Base-by-base conservation (phyloP, 306 rosid genomes). In the Potentilla sterilis region DNA sequence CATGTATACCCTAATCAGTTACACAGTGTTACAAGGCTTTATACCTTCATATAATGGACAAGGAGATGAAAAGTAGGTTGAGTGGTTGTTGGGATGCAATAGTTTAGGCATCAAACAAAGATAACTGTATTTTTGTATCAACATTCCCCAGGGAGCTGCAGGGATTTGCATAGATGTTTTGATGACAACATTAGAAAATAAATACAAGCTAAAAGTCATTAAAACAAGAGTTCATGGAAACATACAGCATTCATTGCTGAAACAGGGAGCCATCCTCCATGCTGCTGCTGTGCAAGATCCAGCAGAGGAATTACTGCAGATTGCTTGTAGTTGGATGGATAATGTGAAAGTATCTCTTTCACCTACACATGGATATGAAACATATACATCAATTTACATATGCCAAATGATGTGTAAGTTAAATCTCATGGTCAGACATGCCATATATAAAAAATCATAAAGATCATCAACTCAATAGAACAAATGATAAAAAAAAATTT, bases 231-330 rank as follows among this genome's bases (percentile, higher is more conserved):
- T 19, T 10, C 80, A 37, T 22, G 67, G 43, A 64, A 84, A 84
- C 96, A 79, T 90, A 92, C 99, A 73, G 92, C 99, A 75, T 96
- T 80, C 98, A 96, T 96, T 70, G 99, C 97, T 11, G 99, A 96
- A 83, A 96, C 98, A 79, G 99, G 93, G 10, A 96, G 93, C 99
- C 99, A 96, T 19, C 98, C 99, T 51, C 97, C 98, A 81, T 96
- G 96, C 85, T 96, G 99, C 85, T 96, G 99, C 78, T 96, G 99
- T 57, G 99, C 98, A 84, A 96, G 99, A 90, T 96, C 99, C 70
- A 96, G 85, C 77, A 96, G 80, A 75, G 98, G 97, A 82, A 96
- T 96, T 79, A 88, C 97, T 10, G 97, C 99, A 77, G 99, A 96
- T 85, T 96, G 98, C 89, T 96, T 96, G 80, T 95, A 95, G 88